phyloP scores from a whole-genome alignment of 164 flowering plant genomes.

The Amborella trichopoda region DNA sequence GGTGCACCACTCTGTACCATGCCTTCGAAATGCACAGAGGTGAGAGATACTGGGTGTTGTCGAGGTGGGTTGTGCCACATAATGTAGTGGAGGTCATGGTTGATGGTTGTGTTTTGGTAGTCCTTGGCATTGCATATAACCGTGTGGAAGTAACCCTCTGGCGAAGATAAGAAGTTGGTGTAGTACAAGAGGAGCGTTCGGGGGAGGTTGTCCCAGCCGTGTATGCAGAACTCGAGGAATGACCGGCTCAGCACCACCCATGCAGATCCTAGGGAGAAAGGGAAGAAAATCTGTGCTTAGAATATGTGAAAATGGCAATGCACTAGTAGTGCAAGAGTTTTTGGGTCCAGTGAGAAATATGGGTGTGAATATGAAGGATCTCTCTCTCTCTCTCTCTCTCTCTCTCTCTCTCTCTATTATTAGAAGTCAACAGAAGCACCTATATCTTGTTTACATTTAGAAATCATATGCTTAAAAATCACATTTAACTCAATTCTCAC shows the following conservation, averaged over 20 bases:
- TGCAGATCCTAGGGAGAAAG: slow-evolving; percentile 40
- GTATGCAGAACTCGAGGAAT: slow-evolving; percentile 60
- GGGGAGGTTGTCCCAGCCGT: slow-evolving; percentile 91
- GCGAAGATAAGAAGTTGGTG: slow-evolving; percentile 59
- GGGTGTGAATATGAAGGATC: background rate
- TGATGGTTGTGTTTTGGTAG: slow-evolving; percentile 66
- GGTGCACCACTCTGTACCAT: slow-evolving; percentile 74
- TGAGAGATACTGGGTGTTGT: slow-evolving; percentile 34
- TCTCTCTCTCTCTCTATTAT: background rate
- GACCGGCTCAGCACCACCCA: slow-evolving; percentile 57
- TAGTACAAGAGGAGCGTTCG: slow-evolving; percentile 85
- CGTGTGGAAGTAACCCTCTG: slow-evolving; percentile 82
- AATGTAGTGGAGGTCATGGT: slow-evolving; percentile 61
- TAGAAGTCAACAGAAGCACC: background rate
- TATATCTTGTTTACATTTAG: background rate
- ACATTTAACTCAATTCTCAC: too few species aligned
- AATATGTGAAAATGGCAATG: background rate
- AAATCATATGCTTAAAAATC: too few species aligned
- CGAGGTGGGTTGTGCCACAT: slow-evolving; percentile 58
- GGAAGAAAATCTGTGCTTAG: background rate
- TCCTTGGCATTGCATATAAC: slow-evolving; percentile 70
- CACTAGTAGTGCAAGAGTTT: background rate
- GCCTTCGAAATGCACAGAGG: slow-evolving; percentile 28
- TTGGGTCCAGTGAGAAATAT: background rate
- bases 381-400: background rate